Evolutionary conservation across 768 basidiomycete species (phyloP).

Genomic region (Cystofilobasidium bisporidii): DNA sequence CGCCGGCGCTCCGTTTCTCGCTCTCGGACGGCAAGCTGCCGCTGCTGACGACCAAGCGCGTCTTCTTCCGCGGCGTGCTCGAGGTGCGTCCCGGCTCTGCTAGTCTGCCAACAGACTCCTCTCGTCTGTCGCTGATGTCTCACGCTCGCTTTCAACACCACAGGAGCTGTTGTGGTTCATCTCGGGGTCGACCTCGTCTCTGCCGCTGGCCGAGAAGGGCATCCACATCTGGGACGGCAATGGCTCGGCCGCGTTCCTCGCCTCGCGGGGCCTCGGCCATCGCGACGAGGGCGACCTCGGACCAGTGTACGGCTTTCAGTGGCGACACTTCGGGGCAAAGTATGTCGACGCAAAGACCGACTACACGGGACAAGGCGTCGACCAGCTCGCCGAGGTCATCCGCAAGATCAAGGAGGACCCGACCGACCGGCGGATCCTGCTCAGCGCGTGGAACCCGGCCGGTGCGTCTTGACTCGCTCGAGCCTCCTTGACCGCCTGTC

Average conservation of each 20-base stretch:
- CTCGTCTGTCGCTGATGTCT: too few species aligned
- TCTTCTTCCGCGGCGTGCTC: slow-evolving; percentile 79
- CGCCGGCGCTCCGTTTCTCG: slow-evolving; percentile 79
- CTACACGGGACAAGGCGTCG: slow-evolving; percentile 76
- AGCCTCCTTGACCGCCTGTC: too few species aligned
- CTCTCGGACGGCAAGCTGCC: slow-evolving; percentile 66
- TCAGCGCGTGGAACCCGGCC: slow-evolving; percentile 96
- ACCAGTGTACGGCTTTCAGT: slow-evolving; percentile 94
- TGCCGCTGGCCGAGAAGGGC: slow-evolving; percentile 62
- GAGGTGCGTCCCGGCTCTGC: slow-evolving; percentile 47
- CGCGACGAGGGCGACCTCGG: slow-evolving; percentile 85
- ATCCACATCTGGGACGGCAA: slow-evolving; percentile 99
- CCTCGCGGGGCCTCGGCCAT: slow-evolving; percentile 70
- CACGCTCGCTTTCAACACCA: too few species aligned
- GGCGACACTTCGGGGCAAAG: slow-evolving; percentile 85
- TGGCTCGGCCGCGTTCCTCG: slow-evolving; percentile 75
- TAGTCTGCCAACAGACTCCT: too few species aligned
- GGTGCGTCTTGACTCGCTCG: slow-evolving; percentile 48
- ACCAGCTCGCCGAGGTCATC: slow-evolving; percentile 83
- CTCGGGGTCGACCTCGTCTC: slow-evolving; percentile 70
- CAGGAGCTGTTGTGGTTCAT: slow-evolving; percentile 92
- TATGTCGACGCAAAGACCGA: slow-evolving; percentile 46
- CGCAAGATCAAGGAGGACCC: slow-evolving; percentile 85
- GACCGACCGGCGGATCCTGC: slow-evolving; percentile 83
- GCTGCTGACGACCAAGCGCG: slow-evolving; percentile 88